Evolutionary conservation across 768 basidiomycete species (phyloP).

Genomic region (Tubosaeta sp.): DNA sequence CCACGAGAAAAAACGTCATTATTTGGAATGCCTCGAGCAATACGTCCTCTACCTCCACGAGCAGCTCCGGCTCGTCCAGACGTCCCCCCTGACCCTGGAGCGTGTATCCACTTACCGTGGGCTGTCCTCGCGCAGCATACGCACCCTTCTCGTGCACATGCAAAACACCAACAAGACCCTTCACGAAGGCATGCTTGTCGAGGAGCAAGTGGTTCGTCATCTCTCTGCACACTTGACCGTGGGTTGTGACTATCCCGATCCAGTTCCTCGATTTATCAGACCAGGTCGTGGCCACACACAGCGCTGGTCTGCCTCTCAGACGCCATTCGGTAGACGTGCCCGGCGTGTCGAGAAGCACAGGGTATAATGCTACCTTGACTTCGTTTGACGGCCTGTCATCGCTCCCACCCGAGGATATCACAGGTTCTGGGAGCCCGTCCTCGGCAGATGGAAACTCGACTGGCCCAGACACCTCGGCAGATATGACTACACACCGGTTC

Average conservation of each 20-base stretch:
- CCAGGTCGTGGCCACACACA: conserved; percentile 27
- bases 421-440: conserved; percentile 21
- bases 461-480: conserved; percentile 18
- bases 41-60: conserved; percentile 66
- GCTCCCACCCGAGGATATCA: conserved; percentile 13
- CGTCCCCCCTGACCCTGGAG: conserved; percentile 43
- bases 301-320: conserved; percentile 22
- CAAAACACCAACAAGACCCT: conserved; percentile 50
- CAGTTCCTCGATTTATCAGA: conserved; percentile 29
- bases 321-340: conserved; percentile 29
- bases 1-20: conserved; percentile 73
- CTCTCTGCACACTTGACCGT: background rate
- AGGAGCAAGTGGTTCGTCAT: conserved; percentile 52
- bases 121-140: conserved; percentile 58
- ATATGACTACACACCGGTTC: conserved; percentile 12
- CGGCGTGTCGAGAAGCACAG: conserved; percentile 11
- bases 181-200: conserved; percentile 45
- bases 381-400: conserved; percentile 17
- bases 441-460: conserved; percentile 17
- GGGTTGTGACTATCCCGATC: background rate
- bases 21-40: conserved; percentile 68
- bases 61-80: conserved; percentile 49
- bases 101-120: conserved; percentile 51
- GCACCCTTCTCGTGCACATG: conserved; percentile 70
- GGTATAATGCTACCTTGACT: conserved; percentile 7